phyloP scores from a whole-genome alignment of 1,284 basidiomycete genomes.

The Leccinum subrobustum region DNA sequence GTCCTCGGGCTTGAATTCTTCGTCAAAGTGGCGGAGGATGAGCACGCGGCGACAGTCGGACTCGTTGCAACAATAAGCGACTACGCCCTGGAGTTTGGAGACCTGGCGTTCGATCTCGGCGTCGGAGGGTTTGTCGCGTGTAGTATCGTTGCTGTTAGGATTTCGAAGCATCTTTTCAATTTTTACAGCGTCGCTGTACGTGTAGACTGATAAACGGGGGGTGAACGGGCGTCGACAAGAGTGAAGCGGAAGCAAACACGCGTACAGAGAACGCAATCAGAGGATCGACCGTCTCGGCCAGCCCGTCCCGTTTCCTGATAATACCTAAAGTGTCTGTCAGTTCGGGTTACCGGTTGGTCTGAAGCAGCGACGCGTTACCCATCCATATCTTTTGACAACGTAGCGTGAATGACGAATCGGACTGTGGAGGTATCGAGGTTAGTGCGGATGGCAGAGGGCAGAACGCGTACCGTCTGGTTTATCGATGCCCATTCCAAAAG shows the following conservation, averaged over 20 bases:
- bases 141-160: constrained; percentile 37
- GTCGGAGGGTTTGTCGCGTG: constrained; percentile 34
- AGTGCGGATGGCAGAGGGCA: background rate
- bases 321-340: constrained; percentile 43
- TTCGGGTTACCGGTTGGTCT: background rate
- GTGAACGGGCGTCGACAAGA: background rate
- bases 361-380: constrained; percentile 38
- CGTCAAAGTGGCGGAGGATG: constrained; percentile 73
- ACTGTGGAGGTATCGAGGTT: constrained; percentile 41
- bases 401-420: constrained; percentile 77
- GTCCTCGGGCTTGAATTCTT: constrained; percentile 55
- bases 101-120: constrained; percentile 58
- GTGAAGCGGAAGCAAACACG: background rate
- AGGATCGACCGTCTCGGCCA: constrained; percentile 71
- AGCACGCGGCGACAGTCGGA: constrained; percentile 87
- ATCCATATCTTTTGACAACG: constrained; percentile 68
- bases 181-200: constrained; percentile 49
- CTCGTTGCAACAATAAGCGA: constrained; percentile 78
- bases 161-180: constrained; percentile 54
- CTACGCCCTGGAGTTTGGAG: constrained; percentile 51
- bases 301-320: constrained; percentile 88
- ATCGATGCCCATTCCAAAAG: constrained; percentile 98
- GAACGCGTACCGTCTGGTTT: constrained; percentile 66
- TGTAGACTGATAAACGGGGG: constrained; percentile 45
- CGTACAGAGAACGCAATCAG: constrained; percentile 61